Conservation (phyloP, 73 alveolate species). For the Paramecium pentaurelia region DNA sequence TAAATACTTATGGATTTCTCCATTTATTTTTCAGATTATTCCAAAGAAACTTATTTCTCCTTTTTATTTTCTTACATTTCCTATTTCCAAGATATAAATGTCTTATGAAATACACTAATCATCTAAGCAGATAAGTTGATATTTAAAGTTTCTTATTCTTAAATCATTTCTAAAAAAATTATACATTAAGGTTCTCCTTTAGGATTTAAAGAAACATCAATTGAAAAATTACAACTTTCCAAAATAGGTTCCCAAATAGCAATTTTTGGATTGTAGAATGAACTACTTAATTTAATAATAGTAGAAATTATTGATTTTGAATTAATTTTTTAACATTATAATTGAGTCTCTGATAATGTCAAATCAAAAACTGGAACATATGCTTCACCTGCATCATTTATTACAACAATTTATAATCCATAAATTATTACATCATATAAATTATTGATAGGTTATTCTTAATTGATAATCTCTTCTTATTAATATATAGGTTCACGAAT, state of each 20-base stretch:
- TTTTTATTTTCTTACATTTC: slow-evolving; percentile 15
- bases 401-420: slow-evolving; percentile 50
- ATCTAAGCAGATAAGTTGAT: slow-evolving; percentile 45
- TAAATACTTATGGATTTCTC: not conserved
- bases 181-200: slow-evolving; percentile 52
- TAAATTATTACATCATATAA: slow-evolving; percentile 39
- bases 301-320: slow-evolving; percentile 24
- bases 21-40: not conserved
- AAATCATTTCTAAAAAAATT: slow-evolving; percentile 40
- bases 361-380: slow-evolving; percentile 67
- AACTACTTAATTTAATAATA: slow-evolving; percentile 19
- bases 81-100: slow-evolving; percentile 36
- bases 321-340: not conserved
- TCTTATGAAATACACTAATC: slow-evolving; percentile 51
- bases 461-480: not conserved
- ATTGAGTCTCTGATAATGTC: slow-evolving; percentile 47
- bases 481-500: slow-evolving; percentile 4
- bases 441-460: slow-evolving; percentile 36
- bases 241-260: slow-evolving; percentile 67
- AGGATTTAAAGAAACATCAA: slow-evolving; percentile 53
- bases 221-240: slow-evolving; percentile 40
- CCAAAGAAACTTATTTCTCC: not conserved
- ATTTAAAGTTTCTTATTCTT: not conserved
- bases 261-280: slow-evolving; percentile 63
- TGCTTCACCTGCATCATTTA: slow-evolving; percentile 65